Conservation (phyloP, 1,284 basidiomycete species). For the Malassezia sp. region DNA sequence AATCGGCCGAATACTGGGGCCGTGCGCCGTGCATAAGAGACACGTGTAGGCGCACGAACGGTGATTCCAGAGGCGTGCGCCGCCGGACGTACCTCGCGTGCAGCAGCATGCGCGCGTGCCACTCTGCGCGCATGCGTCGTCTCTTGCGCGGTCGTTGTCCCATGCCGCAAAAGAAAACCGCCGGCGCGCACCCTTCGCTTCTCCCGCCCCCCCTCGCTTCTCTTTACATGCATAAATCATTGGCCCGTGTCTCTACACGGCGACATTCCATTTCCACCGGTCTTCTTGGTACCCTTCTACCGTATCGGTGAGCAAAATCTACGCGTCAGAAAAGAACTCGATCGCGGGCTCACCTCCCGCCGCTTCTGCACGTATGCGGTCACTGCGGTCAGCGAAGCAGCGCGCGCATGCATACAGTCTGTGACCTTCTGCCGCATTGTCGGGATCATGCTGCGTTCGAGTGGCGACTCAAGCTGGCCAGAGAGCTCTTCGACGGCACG, state of each 20-base stretch:
- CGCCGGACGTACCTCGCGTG: no score
- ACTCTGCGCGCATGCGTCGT: no score
- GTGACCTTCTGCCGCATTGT: conserved; percentile 79
- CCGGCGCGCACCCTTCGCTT: no score
- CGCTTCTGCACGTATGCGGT: conserved; percentile 81
- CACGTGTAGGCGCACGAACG: not conserved
- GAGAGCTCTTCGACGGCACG: conserved; percentile 87
- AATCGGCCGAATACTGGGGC: conserved; percentile 10
- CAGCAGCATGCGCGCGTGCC: no score
- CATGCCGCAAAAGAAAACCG: no score
- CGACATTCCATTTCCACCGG: conserved; percentile 50
- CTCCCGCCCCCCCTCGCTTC: no score
- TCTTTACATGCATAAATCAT: no score
- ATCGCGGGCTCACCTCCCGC: conserved; percentile 54
- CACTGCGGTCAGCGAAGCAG: conserved; percentile 7
- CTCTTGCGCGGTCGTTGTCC: no score
- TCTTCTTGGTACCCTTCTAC: conserved; percentile 78
- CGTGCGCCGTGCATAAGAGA: conserved; percentile 2
- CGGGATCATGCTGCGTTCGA: conserved; percentile 73
- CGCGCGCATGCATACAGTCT: conserved; percentile 51
- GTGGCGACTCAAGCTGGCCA: conserved; percentile 76
- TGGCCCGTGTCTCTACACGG: conserved; percentile 12
- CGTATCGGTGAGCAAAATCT: conserved; percentile 82
- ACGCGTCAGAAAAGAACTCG: not conserved
- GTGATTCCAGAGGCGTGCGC: no score